Evolutionary conservation across 2,329 filamentous ascomycete species (phyloP).

Genomic region (Zasmidium cellare): DNA sequence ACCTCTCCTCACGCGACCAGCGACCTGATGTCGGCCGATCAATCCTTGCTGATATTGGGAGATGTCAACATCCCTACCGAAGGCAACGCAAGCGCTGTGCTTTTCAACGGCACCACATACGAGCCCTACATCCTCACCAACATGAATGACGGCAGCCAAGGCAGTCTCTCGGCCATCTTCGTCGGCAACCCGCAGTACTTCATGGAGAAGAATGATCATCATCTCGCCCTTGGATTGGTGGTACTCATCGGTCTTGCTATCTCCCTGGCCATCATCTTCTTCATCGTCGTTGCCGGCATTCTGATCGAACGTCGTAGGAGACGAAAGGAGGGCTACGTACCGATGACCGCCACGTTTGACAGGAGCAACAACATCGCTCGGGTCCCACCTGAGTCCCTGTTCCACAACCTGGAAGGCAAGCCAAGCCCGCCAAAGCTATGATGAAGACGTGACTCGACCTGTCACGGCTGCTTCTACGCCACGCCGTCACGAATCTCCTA

Average conservation of each 20-base stretch:
- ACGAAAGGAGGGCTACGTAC: slow-evolving; percentile 75
- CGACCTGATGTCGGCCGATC: slow-evolving; percentile 63
- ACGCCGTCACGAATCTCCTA: slow-evolving; percentile 10
- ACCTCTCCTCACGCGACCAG: slow-evolving; percentile 66
- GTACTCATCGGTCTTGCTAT: slow-evolving; percentile 81
- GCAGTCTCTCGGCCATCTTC: slow-evolving; percentile 80
- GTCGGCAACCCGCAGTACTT: slow-evolving; percentile 73
- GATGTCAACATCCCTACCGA: slow-evolving; percentile 72
- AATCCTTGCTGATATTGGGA: slow-evolving; percentile 82
- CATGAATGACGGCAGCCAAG: slow-evolving; percentile 60
- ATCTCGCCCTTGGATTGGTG: slow-evolving; percentile 72
- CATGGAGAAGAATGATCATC: slow-evolving; percentile 56
- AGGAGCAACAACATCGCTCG: slow-evolving; percentile 50
- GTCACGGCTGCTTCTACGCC: background rate
- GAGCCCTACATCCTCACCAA: slow-evolving; percentile 79
- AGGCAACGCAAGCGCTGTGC: slow-evolving; percentile 78
- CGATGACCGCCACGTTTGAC: slow-evolving; percentile 51
- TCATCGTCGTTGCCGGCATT: slow-evolving; percentile 74
- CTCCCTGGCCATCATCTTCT: slow-evolving; percentile 72
- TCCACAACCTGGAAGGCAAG: slow-evolving; percentile 31
- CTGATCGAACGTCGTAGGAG: slow-evolving; percentile 74
- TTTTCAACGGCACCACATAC: slow-evolving; percentile 81
- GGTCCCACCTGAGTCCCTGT: slow-evolving; percentile 47
- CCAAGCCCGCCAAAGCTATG: slow-evolving; percentile 23
- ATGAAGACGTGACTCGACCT: background rate